phyloP scores from a whole-genome alignment of 1,139 yeast genomes.

The Yamadazyma buinensis region DNA sequence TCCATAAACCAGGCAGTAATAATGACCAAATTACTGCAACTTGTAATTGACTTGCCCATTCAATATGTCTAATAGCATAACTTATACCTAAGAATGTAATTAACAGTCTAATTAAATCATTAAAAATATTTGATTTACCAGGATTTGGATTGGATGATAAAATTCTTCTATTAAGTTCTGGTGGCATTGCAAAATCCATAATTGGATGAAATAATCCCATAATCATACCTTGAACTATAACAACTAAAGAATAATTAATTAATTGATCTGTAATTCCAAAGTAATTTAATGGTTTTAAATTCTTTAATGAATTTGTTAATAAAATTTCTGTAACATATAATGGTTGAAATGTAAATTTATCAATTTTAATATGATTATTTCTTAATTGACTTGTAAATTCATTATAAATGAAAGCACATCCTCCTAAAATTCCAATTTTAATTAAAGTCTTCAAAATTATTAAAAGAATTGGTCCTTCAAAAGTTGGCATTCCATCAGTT shows the following conservation, averaged over 20 bases:
- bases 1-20: slow-evolving; percentile 78
- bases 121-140: slow-evolving; percentile 24
- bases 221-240: slow-evolving; percentile 50
- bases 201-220: slow-evolving; percentile 64
- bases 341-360: slow-evolving; percentile 29
- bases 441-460: slow-evolving; percentile 10
- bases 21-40: slow-evolving; percentile 73
- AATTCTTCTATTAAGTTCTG: slow-evolving; percentile 23
- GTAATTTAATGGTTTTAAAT: slow-evolving; percentile 21
- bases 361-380: slow-evolving; percentile 42
- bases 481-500: slow-evolving; percentile 4
- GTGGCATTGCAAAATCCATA: slow-evolving; percentile 48
- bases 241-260: slow-evolving; percentile 22
- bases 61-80: slow-evolving; percentile 76
- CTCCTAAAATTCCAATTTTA: slow-evolving; percentile 33
- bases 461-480: slow-evolving; percentile 9
- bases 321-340: slow-evolving; percentile 32
- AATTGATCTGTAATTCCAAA: slow-evolving; percentile 4
- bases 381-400: slow-evolving; percentile 49
- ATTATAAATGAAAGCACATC: slow-evolving; percentile 47
- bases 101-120: slow-evolving; percentile 50
- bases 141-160: slow-evolving; percentile 33
- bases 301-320: slow-evolving; percentile 28
- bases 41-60: slow-evolving; percentile 76
- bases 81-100: slow-evolving; percentile 81